Evolutionary conservation across 2,329 filamentous ascomycete species (phyloP), one percentile per base, ranked within the genome.

Genomic region (Dactylellina sp.): DNA sequence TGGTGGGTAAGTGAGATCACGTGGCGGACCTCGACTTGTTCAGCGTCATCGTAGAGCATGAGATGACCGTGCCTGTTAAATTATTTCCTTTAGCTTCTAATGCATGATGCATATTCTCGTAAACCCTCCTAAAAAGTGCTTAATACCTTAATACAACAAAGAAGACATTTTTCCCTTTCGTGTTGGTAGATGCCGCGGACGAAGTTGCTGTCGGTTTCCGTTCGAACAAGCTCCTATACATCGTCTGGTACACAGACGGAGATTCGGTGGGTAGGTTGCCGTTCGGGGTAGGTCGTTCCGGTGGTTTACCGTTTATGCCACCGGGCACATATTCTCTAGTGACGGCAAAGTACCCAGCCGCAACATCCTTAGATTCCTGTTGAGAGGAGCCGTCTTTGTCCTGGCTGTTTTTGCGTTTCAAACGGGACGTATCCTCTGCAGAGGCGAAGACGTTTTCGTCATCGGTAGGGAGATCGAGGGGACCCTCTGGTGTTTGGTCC

Each of bases 201-300:
- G 77, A 53, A 12, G 65, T 59, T 6, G 71, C 65, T 6, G 76
- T 65, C 16, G 84, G 84, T 79, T 90, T 93, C 79, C 94, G 87
- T 78, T 97, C 93, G 80, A 99, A 98, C 75, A 99, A 90, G 81
- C 91, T 97, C 80, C 93, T 86, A 82, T 99, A 99, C 92, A 99
- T 97, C 81, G 91, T 91, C 57, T 74, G 68, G 42, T 66, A 72
- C 16, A 63, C 68, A 79, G 92, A 96, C 65, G 93, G 90, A 44
- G 90, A 85, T 35, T 89, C 88, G 47, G 95, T 88, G 14, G 91
- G 89, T 59, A 86, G 82, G 65, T 90, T 89, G 16, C 92, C 92
- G 11, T 91, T 87, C 4, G 93, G 92, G 0, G 91, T 94, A 32
- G 89, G 88, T 72, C 92, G 87, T 82, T 97, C 93, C 70, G 94